Evolutionary conservation across 345 rosid genomes (phyloP), one percentile per base, ranked within the genome.

Genomic region (Mallotus nudiflorus): DNA sequence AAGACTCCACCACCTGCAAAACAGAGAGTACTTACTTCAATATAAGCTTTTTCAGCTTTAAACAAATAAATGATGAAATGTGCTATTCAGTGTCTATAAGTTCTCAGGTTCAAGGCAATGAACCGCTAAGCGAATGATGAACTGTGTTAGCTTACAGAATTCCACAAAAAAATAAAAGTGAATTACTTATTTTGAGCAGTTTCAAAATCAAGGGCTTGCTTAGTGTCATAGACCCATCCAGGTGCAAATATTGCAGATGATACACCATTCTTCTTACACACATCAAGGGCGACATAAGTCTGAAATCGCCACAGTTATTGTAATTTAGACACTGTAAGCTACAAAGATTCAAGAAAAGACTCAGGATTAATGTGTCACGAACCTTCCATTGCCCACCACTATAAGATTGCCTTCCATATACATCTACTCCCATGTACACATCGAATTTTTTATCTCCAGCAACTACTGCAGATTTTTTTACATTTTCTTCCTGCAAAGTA

Each of bases 361-460:
- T 50, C 54, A 61, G 16, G 58, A 59, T 65, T 67, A 66, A 39
- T 9, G 70, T 46, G 66, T 20, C 51, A 81, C 83, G 3, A 77
- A 86, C 96, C 62, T 66, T 79, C 98, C 98, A 90, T 74, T 85
- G 65, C 13, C 98, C 96, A 64, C 94, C 98, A 50, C 91, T 91
- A 72, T 77, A 90, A 16, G 93, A 85, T 39, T 59, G 69, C 78
- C 98, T 85, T 66, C 96, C 96, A 58, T 81, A 87, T 55, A 90
- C 92, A 73, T 88, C 93, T 68, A 90, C 87, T 68, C 96, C 96
- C 89, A 90, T 84, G 71, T 90, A 90, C 39, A 92, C 88, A 72
- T 92, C 95, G 18, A 57, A 86, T 74, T 84, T 85, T 76, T 96
- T 85, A 60, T 82, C 85, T 22, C 91, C 91, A 1, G 96, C 94